phyloP scores from a whole-genome alignment of 2,329 filamentous ascomycete genomes.

The Ophiobolus disseminans region DNA sequence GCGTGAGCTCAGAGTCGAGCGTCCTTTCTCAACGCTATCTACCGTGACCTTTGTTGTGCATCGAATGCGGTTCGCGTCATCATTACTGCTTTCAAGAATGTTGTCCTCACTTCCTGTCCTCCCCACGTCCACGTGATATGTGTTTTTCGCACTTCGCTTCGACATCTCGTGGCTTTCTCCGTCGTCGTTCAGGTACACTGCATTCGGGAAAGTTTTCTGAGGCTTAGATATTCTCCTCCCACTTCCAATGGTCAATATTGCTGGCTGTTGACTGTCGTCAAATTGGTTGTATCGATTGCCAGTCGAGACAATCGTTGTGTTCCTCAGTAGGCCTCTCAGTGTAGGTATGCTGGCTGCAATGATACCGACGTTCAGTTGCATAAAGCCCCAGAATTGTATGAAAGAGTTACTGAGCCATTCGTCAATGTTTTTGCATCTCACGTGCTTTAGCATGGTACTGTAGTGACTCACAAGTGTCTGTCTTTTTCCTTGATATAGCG shows the following conservation, averaged over 20 bases:
- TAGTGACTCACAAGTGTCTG: background rate
- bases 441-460: background rate
- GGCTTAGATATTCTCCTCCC: background rate
- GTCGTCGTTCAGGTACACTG: background rate
- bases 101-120: background rate
- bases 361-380: slow-evolving; percentile 10
- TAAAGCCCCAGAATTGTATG: slow-evolving; percentile 1
- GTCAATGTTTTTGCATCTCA: background rate
- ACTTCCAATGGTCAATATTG: background rate
- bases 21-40: background rate
- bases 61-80: background rate
- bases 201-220: background rate
- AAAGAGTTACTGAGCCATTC: background rate
- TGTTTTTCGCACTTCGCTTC: background rate
- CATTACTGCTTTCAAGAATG: background rate
- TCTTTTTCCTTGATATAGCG: background rate
- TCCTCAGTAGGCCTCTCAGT: slow-evolving; percentile 3
- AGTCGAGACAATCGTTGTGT: background rate
- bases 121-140: background rate
- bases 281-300: background rate
- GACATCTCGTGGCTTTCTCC: background rate
- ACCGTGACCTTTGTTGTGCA: background rate
- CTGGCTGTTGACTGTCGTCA: background rate
- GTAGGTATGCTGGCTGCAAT: slow-evolving; percentile 8
- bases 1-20: too few species aligned